Conservation (phyloP, 2,329 filamentous ascomycete genomes). For the Cordyceps militaris region DNA sequence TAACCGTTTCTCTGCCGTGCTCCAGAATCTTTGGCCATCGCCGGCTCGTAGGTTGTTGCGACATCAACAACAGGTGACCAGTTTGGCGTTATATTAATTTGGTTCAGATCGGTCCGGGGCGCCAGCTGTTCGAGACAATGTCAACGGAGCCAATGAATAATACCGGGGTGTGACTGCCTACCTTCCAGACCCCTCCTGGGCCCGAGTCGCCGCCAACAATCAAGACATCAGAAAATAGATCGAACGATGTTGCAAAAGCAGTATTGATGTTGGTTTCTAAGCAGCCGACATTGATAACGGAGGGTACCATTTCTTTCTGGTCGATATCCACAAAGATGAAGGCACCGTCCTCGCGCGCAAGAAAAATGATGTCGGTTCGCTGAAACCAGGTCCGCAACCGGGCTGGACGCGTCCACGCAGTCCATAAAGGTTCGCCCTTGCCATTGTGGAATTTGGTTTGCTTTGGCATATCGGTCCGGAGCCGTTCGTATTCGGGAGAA, state of each 20-base stretch:
- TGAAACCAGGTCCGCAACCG: slow-evolving; percentile 56
- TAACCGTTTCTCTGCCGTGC: slow-evolving; percentile 18
- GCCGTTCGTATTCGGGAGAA: slow-evolving; percentile 39
- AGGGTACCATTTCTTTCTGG: slow-evolving; percentile 46
- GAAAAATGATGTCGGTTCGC: slow-evolving; percentile 70
- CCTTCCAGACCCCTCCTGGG: slow-evolving; percentile 68
- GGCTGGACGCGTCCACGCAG: slow-evolving; percentile 73
- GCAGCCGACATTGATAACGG: slow-evolving; percentile 52
- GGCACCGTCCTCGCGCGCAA: slow-evolving; percentile 81
- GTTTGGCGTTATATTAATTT: slow-evolving; percentile 48
- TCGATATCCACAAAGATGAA: slow-evolving; percentile 67
- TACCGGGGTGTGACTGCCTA: slow-evolving; percentile 32
- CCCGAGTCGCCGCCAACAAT: slow-evolving; percentile 73
- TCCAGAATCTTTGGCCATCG: slow-evolving; percentile 13
- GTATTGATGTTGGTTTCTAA: slow-evolving; percentile 68
- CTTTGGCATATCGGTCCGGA: slow-evolving; percentile 34
- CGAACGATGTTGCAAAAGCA: slow-evolving; percentile 72
- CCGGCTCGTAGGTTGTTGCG: slow-evolving; percentile 25
- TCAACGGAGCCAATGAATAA: background rate
- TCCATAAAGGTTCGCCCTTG: slow-evolving; percentile 57
- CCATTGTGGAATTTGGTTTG: slow-evolving; percentile 42
- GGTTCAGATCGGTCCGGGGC: slow-evolving; percentile 43
- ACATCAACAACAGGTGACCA: slow-evolving; percentile 56
- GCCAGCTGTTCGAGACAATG: slow-evolving; percentile 33
- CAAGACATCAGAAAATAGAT: slow-evolving; percentile 66